Evolutionary conservation across 257 asterid genomes (phyloP).

Genomic region (Nicotiana attenuata): DNA sequence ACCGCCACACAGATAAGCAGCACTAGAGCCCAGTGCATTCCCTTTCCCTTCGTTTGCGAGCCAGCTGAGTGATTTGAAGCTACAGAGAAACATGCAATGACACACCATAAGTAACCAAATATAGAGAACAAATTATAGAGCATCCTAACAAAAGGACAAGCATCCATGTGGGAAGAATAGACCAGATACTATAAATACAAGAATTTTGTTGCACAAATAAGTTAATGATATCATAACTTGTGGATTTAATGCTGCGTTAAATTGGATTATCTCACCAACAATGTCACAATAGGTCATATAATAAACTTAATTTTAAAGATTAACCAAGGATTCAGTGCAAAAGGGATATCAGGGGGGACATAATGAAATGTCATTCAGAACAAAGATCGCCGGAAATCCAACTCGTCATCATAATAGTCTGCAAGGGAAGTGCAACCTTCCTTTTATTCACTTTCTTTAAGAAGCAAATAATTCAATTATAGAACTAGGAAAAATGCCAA

Average conservation of each 20-base stretch:
- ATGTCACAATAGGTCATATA: not conserved
- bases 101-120: not conserved
- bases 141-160: not conserved
- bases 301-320: not conserved
- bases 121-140: not conserved
- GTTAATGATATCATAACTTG: not conserved
- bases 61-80: slow-evolving; percentile 29
- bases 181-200: not conserved
- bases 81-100: slow-evolving; percentile 18
- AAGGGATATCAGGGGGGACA: not conserved
- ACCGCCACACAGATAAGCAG: slow-evolving; percentile 20
- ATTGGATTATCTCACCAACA: not conserved
- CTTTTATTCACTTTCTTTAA: not conserved
- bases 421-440: not conserved
- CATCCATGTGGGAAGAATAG: not conserved
- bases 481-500: not conserved
- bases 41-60: slow-evolving; percentile 16
- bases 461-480: not conserved
- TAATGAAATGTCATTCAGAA: not conserved
- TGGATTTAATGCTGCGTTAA: not conserved
- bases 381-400: not conserved
- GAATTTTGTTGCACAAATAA: not conserved
- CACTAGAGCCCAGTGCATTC: slow-evolving; percentile 45
- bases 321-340: not conserved
- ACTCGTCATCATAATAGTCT: not conserved